Evolutionary conservation across 129 eudicot species (phyloP).

Genomic region (Lactuca sativa): DNA sequence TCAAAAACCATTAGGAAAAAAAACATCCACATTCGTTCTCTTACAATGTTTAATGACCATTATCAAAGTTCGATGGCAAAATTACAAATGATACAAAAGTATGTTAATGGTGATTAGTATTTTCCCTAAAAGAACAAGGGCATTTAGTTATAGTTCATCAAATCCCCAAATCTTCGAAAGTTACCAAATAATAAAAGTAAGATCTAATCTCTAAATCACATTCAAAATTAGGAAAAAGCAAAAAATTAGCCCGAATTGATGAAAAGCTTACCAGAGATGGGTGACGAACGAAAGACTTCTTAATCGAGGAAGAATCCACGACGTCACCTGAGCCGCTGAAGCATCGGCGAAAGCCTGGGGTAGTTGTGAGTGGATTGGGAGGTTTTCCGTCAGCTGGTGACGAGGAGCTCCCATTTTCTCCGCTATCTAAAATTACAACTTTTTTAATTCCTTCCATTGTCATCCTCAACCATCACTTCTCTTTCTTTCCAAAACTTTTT

Average conservation of each 20-base stretch:
- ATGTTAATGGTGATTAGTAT: constrained; percentile 1
- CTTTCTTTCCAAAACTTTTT: neutral
- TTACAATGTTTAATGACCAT: neutral
- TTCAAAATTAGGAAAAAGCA: constrained; percentile 1
- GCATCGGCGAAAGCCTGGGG: constrained; percentile 37
- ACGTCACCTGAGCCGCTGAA: constrained; percentile 27
- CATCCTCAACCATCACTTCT: constrained; percentile 50
- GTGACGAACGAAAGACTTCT: constrained; percentile 69
- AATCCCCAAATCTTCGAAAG: neutral
- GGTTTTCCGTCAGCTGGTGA: constrained; percentile 53
- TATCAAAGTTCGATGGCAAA: neutral
- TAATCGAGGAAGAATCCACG: constrained; percentile 17
- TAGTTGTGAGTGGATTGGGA: constrained; percentile 54
- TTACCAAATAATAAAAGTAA: constrained; percentile 4
- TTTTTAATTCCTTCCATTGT: constrained; percentile 61
- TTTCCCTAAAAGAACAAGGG: neutral
- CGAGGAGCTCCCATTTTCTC: constrained; percentile 43
- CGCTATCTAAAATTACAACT: constrained; percentile 8
- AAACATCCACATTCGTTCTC: neutral
- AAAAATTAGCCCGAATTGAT: neutral
- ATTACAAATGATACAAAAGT: neutral
- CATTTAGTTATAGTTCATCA: neutral
- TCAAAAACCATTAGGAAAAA: neutral
- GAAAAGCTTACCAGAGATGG: constrained; percentile 58
- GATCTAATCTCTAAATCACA: constrained; percentile 9